phyloP scores from a whole-genome alignment of 148 eudicot species.

The Cornus controversa region DNA sequence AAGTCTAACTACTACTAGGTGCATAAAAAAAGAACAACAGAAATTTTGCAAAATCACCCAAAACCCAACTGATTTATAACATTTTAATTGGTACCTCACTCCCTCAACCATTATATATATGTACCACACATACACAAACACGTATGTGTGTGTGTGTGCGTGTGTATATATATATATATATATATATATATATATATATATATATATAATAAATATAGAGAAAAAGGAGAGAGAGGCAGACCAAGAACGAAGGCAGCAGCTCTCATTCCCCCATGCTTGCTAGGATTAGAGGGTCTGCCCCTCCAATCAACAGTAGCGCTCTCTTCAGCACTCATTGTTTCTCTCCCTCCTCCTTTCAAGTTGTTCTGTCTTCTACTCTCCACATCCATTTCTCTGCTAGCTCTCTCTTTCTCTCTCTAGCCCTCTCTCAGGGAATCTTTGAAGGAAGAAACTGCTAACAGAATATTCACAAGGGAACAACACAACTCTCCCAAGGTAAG shows the following conservation, averaged over 20 bases:
- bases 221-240: slow-evolving; percentile 15
- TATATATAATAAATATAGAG: background rate
- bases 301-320: slow-evolving; percentile 61
- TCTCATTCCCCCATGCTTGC: slow-evolving; percentile 76
- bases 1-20: too few species aligned
- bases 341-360: slow-evolving; percentile 28
- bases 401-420: background rate
- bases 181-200: background rate
- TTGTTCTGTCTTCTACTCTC: slow-evolving; percentile 25
- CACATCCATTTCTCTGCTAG: slow-evolving; percentile 26
- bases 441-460: background rate
- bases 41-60: background rate
- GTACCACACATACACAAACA: background rate
- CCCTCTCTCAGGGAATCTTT: background rate
- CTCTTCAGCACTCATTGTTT: slow-evolving; percentile 15
- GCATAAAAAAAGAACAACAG: too few species aligned
- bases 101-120: too few species aligned
- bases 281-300: slow-evolving; percentile 72
- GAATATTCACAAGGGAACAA: background rate
- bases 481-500: background rate
- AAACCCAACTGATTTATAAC: background rate
- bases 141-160: too few species aligned
- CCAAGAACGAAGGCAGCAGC: slow-evolving; percentile 94
- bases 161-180: background rate
- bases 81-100: background rate